Conservation (phyloP, 768 basidiomycete genomes). For the Leccinum disarticulatum region DNA sequence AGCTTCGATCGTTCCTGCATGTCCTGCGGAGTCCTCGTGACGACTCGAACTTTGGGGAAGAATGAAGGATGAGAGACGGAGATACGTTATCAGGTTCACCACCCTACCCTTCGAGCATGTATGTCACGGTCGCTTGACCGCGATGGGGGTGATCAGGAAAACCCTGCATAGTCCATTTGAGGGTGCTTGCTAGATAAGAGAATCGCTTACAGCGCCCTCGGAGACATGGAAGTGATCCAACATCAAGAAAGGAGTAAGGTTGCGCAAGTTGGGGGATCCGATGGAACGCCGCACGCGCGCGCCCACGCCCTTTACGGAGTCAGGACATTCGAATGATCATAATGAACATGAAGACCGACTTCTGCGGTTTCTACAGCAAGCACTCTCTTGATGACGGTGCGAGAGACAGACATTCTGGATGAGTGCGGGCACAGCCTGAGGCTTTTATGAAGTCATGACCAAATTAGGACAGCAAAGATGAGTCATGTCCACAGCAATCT, state of each 20-base stretch:
- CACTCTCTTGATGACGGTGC: constrained; percentile 74
- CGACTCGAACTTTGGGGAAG: constrained; percentile 52
- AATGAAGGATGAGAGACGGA: background rate
- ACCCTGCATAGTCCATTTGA: constrained; percentile 43
- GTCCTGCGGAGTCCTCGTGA: constrained; percentile 92
- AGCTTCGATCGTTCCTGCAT: constrained; percentile 68
- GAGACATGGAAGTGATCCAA: constrained; percentile 77
- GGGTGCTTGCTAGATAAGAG: background rate
- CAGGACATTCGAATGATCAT: background rate
- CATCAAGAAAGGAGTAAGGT: constrained; percentile 91
- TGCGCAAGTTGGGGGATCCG: constrained; percentile 69
- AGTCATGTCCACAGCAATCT: too few relatives aligned
- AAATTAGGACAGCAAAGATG: too few relatives aligned
- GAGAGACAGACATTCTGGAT: constrained; percentile 44
- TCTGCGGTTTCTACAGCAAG: constrained; percentile 74
- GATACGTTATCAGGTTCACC: background rate
- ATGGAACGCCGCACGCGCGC: constrained; percentile 86
- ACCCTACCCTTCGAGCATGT: constrained; percentile 78
- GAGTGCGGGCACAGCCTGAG: background rate
- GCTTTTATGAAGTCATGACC: too few relatives aligned
- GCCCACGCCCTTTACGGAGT: constrained; percentile 62
- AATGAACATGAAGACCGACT: constrained; percentile 34
- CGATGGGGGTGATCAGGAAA: constrained; percentile 95
- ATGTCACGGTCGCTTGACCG: constrained; percentile 86
- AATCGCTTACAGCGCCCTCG: constrained; percentile 59